Evolutionary conservation across 2,329 filamentous ascomycete species (phyloP).

Genomic region (Pleurostoma richardsiae): DNA sequence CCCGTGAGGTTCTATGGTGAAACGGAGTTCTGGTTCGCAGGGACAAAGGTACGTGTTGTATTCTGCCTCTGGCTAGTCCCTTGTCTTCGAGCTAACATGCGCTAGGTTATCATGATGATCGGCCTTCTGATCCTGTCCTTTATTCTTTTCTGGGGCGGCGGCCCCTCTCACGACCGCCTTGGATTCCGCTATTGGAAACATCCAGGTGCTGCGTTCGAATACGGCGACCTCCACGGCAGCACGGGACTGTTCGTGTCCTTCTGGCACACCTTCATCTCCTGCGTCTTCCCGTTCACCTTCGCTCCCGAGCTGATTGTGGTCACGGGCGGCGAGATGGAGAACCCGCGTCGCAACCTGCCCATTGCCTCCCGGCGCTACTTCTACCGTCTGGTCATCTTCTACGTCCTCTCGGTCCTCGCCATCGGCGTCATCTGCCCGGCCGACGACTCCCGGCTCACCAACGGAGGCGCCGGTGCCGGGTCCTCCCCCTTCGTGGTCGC

Average conservation of each 20-base stretch:
- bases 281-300: slow-evolving; percentile 7
- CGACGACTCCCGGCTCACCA: slow-evolving; percentile 20
- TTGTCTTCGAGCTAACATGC: background rate
- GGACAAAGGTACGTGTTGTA: background rate
- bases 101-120: slow-evolving; percentile 5
- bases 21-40: slow-evolving; percentile 7
- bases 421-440: slow-evolving; percentile 26
- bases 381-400: slow-evolving; percentile 23
- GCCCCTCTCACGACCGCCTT: slow-evolving; percentile 12
- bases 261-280: slow-evolving; percentile 34
- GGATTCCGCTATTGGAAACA: slow-evolving; percentile 39
- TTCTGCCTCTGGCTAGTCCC: too few species aligned
- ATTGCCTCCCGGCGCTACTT: slow-evolving; percentile 16
- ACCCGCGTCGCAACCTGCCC: slow-evolving; percentile 11
- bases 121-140: slow-evolving; percentile 4
- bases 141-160: slow-evolving; percentile 4
- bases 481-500: slow-evolving; percentile 46
- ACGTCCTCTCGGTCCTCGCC: slow-evolving; percentile 19
- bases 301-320: slow-evolving; percentile 11
- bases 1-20: slow-evolving; percentile 7
- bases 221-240: background rate
- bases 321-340: slow-evolving; percentile 10
- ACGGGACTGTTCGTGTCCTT: slow-evolving; percentile 29
- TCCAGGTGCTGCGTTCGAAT: slow-evolving; percentile 28
- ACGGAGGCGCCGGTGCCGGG: slow-evolving; percentile 22